phyloP scores from a whole-genome alignment of 2,329 filamentous ascomycete genomes.

The Lachnellula subtilissima region DNA sequence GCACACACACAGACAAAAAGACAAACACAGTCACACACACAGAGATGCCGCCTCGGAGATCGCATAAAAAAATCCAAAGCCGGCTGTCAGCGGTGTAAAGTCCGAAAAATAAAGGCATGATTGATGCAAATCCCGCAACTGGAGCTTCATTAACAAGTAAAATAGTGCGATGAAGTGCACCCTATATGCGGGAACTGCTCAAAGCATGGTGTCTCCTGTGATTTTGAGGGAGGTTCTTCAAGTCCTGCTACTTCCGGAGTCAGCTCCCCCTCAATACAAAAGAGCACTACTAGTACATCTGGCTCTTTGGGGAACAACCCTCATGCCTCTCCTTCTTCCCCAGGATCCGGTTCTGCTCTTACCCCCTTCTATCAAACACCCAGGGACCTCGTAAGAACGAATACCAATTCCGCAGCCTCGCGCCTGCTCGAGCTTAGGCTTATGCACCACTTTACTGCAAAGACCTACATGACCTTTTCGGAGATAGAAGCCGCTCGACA shows the following conservation, averaged over 20 bases:
- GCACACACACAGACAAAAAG: not conserved
- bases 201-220: constrained; percentile 62
- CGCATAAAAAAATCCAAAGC: constrained; percentile 66
- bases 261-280: not conserved
- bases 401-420: constrained; percentile 12
- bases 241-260: constrained; percentile 7
- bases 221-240: constrained; percentile 48
- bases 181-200: constrained; percentile 61
- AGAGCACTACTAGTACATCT: constrained; percentile 15
- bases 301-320: constrained; percentile 5
- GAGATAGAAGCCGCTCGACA: constrained; percentile 47
- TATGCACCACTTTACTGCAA: constrained; percentile 60
- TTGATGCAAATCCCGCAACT: not conserved
- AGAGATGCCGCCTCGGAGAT: constrained; percentile 58
- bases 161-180: constrained; percentile 59
- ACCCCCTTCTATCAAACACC: constrained; percentile 22
- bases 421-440: constrained; percentile 52
- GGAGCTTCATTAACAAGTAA: constrained; percentile 4
- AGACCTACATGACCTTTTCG: constrained; percentile 53
- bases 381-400: constrained; percentile 12
- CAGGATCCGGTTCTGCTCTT: constrained; percentile 10
- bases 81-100: constrained; percentile 62
- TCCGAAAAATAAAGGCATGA: constrained; percentile 63
- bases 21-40: not conserved
- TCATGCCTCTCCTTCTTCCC: constrained; percentile 11